A percentile compares a stretch with the other conserved stretches of the same genome.
phyloP scores from a whole-genome alignment of 306 rosid genomes.

The Rubus idaeus region DNA sequence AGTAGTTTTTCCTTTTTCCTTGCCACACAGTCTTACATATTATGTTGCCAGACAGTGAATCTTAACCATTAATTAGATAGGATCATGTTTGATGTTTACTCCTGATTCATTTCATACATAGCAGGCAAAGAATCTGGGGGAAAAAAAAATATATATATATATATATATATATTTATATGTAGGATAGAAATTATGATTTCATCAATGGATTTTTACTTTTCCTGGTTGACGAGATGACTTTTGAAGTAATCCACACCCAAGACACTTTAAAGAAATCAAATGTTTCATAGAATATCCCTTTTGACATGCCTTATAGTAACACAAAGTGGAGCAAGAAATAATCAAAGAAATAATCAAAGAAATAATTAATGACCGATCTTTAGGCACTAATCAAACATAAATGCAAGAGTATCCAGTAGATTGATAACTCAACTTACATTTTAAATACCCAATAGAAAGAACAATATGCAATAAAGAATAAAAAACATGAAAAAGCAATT shows the following conservation, averaged over 20 bases:
- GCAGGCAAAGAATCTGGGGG: neutral
- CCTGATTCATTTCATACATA: neutral
- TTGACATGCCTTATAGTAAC: neutral
- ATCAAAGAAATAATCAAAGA: neutral
- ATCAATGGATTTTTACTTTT: neutral
- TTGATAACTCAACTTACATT: neutral
- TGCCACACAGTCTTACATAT: neutral
- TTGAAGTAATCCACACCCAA: neutral
- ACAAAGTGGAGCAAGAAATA: slow-evolving; percentile 2
- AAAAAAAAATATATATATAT: neutral
- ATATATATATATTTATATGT: neutral
- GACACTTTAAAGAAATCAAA: neutral
- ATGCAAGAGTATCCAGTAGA: neutral
- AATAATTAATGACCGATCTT: neutral
- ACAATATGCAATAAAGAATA: slow-evolving; percentile 7
- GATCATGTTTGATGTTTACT: neutral
- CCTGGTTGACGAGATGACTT: neutral
- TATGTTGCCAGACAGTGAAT: neutral
- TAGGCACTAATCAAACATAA: neutral
- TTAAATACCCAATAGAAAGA: neutral
- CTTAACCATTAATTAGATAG: neutral
- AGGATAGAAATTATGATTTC: neutral
- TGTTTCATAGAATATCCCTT: slow-evolving; percentile 4
- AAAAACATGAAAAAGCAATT: neutral
- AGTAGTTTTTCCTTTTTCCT: neutral